Evolutionary conservation across 441 rosid genomes (phyloP).

Genomic region (Raphanus hybrid): DNA sequence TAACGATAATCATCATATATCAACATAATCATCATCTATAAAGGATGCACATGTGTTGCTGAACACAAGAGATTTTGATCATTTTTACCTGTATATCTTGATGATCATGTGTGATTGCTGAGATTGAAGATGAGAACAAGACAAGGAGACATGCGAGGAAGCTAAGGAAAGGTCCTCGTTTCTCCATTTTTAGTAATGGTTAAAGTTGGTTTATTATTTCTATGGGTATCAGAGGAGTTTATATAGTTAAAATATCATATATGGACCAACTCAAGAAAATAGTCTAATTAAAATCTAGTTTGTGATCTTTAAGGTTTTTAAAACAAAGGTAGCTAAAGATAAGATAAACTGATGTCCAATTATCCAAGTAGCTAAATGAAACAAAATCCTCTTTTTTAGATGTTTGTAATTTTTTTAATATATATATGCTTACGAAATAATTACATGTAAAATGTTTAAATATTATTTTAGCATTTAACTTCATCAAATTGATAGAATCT

Average conservation of each 20-base stretch:
- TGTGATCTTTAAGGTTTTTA: neutral
- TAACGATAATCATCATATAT: constrained; percentile 1
- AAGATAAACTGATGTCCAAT: neutral
- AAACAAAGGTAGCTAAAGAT: neutral
- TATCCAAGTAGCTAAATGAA: neutral
- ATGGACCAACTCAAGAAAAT: neutral
- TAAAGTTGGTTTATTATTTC: constrained; percentile 12
- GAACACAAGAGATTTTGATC: neutral
- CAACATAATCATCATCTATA: neutral
- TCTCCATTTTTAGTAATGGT: constrained; percentile 15
- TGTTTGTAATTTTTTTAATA: neutral
- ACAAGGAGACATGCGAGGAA: constrained; percentile 15
- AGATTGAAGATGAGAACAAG: constrained; percentile 12
- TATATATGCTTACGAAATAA: too few relatives aligned
- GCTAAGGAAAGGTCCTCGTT: constrained; percentile 3
- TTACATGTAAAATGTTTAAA: neutral
- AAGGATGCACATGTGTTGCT: neutral
- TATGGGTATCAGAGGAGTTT: constrained; percentile 4
- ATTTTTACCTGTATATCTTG: constrained; percentile 31
- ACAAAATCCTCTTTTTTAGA: neutral
- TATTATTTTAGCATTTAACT: neutral
- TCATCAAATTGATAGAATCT: neutral
- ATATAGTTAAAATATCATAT: neutral
- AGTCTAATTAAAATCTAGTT: neutral
- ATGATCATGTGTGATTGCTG: constrained; percentile 20